Base-by-base conservation (phyloP, 2,329 filamentous ascomycete genomes). In the Pezicula carpinea region DNA sequence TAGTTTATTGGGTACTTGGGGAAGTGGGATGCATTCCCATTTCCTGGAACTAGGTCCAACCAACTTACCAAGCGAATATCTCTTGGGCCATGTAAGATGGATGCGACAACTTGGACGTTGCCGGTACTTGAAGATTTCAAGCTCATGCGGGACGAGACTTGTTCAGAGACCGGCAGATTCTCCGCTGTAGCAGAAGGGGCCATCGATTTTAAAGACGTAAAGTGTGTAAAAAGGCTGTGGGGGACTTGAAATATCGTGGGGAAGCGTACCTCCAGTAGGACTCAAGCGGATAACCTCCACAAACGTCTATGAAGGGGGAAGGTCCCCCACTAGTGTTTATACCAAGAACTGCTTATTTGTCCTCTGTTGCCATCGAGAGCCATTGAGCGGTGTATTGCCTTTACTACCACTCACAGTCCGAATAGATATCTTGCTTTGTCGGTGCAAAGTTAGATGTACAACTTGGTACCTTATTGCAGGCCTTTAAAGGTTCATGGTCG, bases 11-110 rank as follows among this genome's bases (percentile, higher is more conserved):
- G 21, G 23, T 14, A 1, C 17, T 33, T 26, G 19, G 18, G 41
- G 19, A 14, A 6, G 29, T 18, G 19, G 31, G 22, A 46, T 32
- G 34, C 29, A 39, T 45, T 21, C 36, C 35, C n/a, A n/a, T 41
- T 29, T 29, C 4, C 26, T 29, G 26, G 26, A 3, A 6, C 26
- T 29, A 29, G 26, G 13, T 13, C 26, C 26, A 29, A 35, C n/a
- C n/a, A 14, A 35, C 71, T 70, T 67, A 81, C 77, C 70, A 80
- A 67, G 68, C 76, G 73, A 49, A 81, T 63, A 64, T 81, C 77
- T 46, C 69, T 67, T 45, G 76, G 73, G 5, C 77, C 77, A 70
- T 81, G 74, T 60, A 81, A 66, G 49, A 80, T 76, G 46, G 75
- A 79, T 41, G 76, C 76, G 60, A 64, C 72, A 61, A 79, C 69